Conservation (phyloP, 495 filamentous ascomycete genomes). For the Viridothelium virens region DNA sequence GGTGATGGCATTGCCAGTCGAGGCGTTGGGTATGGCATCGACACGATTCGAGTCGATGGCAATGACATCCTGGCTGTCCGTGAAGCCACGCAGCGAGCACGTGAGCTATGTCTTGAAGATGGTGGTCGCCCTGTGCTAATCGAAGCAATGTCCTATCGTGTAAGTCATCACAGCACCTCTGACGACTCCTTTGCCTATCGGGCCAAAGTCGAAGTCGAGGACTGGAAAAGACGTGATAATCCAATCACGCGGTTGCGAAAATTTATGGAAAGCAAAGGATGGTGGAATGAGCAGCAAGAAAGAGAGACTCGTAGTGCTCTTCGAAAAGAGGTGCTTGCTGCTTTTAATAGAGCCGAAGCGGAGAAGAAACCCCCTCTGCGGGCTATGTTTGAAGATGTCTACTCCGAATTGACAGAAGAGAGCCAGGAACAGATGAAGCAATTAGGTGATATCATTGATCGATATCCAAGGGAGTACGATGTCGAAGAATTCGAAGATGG, state of each 20-base stretch:
- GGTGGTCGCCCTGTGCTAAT: slow-evolving; percentile 78
- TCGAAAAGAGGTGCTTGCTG: slow-evolving; percentile 68
- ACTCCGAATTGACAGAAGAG: slow-evolving; percentile 80
- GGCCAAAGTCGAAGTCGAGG: slow-evolving; percentile 87
- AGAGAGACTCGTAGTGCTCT: slow-evolving; percentile 59
- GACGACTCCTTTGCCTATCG: slow-evolving; percentile 97
- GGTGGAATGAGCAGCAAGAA: slow-evolving; percentile 81
- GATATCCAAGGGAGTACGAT: slow-evolving; percentile 93
- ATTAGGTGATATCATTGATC: slow-evolving; percentile 66
- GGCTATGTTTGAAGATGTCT: slow-evolving; percentile 77
- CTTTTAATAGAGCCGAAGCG: slow-evolving; percentile 75
- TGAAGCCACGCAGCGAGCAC: slow-evolving; percentile 71
- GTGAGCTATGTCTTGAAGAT: slow-evolving; percentile 65
- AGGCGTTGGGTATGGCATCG: slow-evolving; percentile 94
- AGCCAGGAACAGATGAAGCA: slow-evolving; percentile 68
- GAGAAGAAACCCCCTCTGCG: slow-evolving; percentile 79
- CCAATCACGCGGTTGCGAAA: slow-evolving; percentile 86
- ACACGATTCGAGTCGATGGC: slow-evolving; percentile 91
- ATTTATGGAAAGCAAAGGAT: slow-evolving; percentile 71
- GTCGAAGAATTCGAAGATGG: slow-evolving; percentile 69
- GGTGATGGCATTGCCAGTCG: slow-evolving; percentile 94
- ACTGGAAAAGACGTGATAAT: slow-evolving; percentile 95
- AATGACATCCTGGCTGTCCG: slow-evolving; percentile 95
- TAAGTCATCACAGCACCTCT: slow-evolving; percentile 94
- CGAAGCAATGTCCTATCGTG: slow-evolving; percentile 96